Evolutionary conservation across 1,284 basidiomycete genomes (phyloP), one percentile per base, ranked within the genome.

Genomic region (Leccinum subrobustum): DNA sequence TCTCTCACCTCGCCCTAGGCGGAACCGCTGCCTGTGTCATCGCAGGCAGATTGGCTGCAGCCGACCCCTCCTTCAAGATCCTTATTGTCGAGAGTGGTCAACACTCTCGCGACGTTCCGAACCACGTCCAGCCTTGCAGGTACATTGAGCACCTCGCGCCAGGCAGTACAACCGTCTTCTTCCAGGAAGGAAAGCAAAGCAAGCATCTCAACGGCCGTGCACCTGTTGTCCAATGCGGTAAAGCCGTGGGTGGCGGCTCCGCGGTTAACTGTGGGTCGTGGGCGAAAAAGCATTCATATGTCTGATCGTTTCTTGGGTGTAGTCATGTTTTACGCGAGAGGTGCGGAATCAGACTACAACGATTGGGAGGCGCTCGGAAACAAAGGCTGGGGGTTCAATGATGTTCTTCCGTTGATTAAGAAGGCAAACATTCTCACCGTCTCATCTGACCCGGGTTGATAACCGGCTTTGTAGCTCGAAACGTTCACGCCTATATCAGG

Each of bases 221-320:
- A 6, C 63, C 74, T 3, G 59, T 80, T 29, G 76, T 83, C 8
- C 75, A 76, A 0, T 69, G 72, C 35, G 86, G 81, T 0, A 76
- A 79, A 48, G 80, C 78, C 44, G 67, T 88, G 0, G 87, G 86
- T 9, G 86, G 87, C 0, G 86, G 85, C 0, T 86, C 85, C 1
- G 74, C 76, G 59, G 77, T 88, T 11, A 65, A 88, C 65, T 86
- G 86, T 85, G 59, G 31, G 82, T 64, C 3, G 1, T 44, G 11
- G 9, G 42, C 42, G 0, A 44, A 44, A 3, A 18, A 9, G 1
- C n/a, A 42, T 11, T 42, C 18, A 44, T 44, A 18, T 44, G 5
- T 20, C 3, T 44, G 18, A 18, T 44, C 11, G 6, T 44, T 2
- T 44, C 11, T 44, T 20, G 18, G 9, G n/a, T 42, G 8, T 52